Conservation (phyloP, 805 yeast species). For the Wickerhamomyces xylosicus region DNA sequence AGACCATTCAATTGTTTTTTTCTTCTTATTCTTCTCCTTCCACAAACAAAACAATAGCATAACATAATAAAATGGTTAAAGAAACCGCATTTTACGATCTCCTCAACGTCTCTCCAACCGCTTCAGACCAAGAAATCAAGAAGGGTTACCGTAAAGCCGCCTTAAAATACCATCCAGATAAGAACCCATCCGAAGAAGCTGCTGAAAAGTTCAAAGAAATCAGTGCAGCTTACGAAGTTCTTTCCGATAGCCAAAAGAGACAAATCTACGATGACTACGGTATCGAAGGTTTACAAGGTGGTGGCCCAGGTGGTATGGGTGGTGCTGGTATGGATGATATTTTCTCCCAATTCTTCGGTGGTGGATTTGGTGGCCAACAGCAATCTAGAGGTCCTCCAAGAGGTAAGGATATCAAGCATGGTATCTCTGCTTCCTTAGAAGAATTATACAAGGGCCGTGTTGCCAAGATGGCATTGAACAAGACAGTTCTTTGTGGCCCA, state of each 20-base stretch:
- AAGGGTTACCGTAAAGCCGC: slow-evolving; percentile 80
- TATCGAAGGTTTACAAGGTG: slow-evolving; percentile 82
- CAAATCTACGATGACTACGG: slow-evolving; percentile 84
- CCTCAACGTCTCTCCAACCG: slow-evolving; percentile 61
- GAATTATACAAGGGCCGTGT: slow-evolving; percentile 92
- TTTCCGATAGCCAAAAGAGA: slow-evolving; percentile 83
- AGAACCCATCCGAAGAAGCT: slow-evolving; percentile 78
- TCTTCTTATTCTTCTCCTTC: too few relatives aligned
- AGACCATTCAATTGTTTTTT: too few relatives aligned
- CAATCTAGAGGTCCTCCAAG: slow-evolving; percentile 76
- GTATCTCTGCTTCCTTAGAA: slow-evolving; percentile 76
- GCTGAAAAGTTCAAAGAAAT: slow-evolving; percentile 92
- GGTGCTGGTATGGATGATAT: slow-evolving; percentile 64
- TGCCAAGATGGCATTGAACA: slow-evolving; percentile 87
- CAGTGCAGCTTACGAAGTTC: slow-evolving; percentile 80
- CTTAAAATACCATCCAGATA: slow-evolving; percentile 75
- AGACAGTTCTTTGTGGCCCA: slow-evolving; percentile 75
- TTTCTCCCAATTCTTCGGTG: slow-evolving; percentile 80
- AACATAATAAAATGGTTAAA: slow-evolving; percentile 78
- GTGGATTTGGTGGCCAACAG: slow-evolving; percentile 57
- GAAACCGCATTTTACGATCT: slow-evolving; percentile 71
- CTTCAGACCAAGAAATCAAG: slow-evolving; percentile 62
- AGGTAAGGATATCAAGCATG: slow-evolving; percentile 88
- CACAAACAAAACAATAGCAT: too few relatives aligned
- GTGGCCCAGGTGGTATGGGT: slow-evolving; percentile 61